These are phyloP conservation scores for Leccinum longicurvipes DNA, from an alignment of 768 basidiomycete species.

Conservation along the genomic window DNA sequence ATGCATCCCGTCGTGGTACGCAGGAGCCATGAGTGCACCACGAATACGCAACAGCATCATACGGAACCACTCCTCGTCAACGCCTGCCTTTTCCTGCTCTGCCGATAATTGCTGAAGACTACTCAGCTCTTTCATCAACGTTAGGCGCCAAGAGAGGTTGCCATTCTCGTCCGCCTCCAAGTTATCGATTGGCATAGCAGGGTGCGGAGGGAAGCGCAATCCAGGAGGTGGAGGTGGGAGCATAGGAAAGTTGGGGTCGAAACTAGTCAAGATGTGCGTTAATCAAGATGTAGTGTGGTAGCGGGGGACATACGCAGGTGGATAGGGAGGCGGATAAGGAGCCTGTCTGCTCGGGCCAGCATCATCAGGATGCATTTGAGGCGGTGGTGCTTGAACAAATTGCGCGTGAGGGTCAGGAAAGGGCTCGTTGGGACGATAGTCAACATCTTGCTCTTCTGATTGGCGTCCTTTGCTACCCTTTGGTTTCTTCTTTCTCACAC, in stretches of 20 bases:
- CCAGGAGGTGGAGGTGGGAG: slow-evolving; percentile 48
- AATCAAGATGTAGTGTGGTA: neutral
- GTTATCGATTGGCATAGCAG: slow-evolving; percentile 64
- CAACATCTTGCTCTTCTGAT: slow-evolving; percentile 60
- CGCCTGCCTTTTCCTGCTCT: slow-evolving; percentile 80
- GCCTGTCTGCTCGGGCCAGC: slow-evolving; percentile 56
- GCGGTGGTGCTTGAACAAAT: slow-evolving; percentile 47
- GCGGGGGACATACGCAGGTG: slow-evolving; percentile 43
- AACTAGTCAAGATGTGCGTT: slow-evolving; percentile 39
- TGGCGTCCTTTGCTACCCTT: slow-evolving; percentile 50
- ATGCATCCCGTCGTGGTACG: slow-evolving; percentile 37
- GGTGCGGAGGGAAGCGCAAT: slow-evolving; percentile 59
- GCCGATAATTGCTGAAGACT: slow-evolving; percentile 71
- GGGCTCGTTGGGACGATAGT: slow-evolving; percentile 56
- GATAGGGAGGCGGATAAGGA: slow-evolving; percentile 61
- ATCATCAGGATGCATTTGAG: slow-evolving; percentile 57
- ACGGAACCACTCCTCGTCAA: slow-evolving; percentile 80
- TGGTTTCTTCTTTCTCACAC: slow-evolving; percentile 83
- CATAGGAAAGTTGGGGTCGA: slow-evolving; percentile 71
- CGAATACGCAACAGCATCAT: slow-evolving; percentile 84
- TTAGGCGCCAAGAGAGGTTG: slow-evolving; percentile 73
- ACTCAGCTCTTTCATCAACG: slow-evolving; percentile 78
- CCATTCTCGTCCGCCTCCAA: slow-evolving; percentile 76
- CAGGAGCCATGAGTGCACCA: slow-evolving; percentile 59
- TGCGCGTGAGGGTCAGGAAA: slow-evolving; percentile 57